phyloP scores from a whole-genome alignment of 352 stramenopile species.

The Pythium plurisporium region DNA sequence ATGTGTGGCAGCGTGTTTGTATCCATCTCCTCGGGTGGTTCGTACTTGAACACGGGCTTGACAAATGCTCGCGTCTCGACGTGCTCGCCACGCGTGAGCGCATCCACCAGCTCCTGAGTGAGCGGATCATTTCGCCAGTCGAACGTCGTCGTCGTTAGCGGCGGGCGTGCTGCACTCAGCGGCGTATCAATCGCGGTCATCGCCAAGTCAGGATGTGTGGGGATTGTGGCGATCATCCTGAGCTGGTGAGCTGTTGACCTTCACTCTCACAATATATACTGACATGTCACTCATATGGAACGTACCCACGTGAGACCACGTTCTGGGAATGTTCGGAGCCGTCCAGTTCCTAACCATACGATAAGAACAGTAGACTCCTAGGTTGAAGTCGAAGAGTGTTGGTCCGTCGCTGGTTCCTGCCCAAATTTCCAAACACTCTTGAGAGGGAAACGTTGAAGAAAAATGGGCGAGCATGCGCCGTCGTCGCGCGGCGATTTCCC shows the following conservation, averaged over 20 bases:
- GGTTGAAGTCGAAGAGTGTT: slow-evolving; percentile 15
- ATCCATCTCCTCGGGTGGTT: slow-evolving; percentile 2
- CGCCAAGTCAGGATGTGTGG: neutral
- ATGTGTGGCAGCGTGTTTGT: neutral
- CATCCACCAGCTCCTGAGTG: slow-evolving; percentile 21
- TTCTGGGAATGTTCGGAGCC: slow-evolving; percentile 5
- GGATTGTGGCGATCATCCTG: too few species aligned
- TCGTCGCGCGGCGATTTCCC: slow-evolving; percentile 15
- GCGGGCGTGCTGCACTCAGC: neutral
- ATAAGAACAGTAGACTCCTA: too few species aligned
- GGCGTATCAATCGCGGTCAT: neutral
- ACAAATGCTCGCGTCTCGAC: slow-evolving; percentile 62
- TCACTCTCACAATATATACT: slow-evolving; percentile 3
- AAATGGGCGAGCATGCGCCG: neutral
- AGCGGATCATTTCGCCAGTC: slow-evolving; percentile 9
- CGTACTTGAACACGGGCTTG: slow-evolving; percentile 50
- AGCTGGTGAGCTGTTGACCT: neutral
- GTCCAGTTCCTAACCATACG: neutral
- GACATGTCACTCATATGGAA: slow-evolving; percentile 1
- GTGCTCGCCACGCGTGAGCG: slow-evolving; percentile 21
- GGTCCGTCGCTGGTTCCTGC: slow-evolving; percentile 8
- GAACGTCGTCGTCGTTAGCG: neutral
- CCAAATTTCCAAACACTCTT: neutral
- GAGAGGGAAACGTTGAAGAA: neutral
- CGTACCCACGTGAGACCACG: neutral